phyloP scores from a whole-genome alignment of 2,329 filamentous ascomycete species.

The Aspergillus cejpii region DNA sequence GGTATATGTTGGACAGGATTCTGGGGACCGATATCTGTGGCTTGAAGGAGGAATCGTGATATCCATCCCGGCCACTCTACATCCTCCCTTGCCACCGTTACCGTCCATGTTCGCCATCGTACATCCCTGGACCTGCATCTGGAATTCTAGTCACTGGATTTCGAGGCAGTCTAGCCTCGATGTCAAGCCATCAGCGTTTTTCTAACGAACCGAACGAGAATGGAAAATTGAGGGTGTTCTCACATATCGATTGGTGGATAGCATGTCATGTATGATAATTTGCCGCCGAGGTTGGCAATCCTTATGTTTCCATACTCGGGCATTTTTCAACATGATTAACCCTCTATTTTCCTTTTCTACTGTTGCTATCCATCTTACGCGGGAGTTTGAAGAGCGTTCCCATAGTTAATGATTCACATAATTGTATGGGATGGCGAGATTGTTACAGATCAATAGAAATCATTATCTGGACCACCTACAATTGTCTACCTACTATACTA shows the following conservation, averaged over 20 bases:
- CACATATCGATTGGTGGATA: no score
- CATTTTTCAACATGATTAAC: no score
- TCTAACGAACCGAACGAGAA: no score
- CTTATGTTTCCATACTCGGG: no score
- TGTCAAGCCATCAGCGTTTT: no score
- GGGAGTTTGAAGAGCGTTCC: no score
- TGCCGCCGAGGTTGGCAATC: no score
- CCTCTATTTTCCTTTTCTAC: no score
- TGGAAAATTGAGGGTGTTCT: no score
- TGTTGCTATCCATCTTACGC: no score
- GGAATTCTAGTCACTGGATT: not conserved
- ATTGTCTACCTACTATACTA: no score
- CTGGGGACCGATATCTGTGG: slow-evolving; percentile 58
- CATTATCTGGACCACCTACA: not conserved
- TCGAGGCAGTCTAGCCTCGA: not conserved
- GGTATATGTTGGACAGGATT: slow-evolving; percentile 50
- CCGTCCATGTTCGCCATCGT: not conserved
- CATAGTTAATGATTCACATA: not conserved
- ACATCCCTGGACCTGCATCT: not conserved
- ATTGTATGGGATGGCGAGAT: not conserved
- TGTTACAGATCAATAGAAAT: not conserved
- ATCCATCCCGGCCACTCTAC: not conserved
- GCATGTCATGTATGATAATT: no score
- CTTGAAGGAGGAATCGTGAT: slow-evolving; percentile 46
- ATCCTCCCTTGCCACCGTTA: not conserved